phyloP scores from a whole-genome alignment of 2,329 filamentous ascomycete species.

The Blastomyces emzantsi region DNA sequence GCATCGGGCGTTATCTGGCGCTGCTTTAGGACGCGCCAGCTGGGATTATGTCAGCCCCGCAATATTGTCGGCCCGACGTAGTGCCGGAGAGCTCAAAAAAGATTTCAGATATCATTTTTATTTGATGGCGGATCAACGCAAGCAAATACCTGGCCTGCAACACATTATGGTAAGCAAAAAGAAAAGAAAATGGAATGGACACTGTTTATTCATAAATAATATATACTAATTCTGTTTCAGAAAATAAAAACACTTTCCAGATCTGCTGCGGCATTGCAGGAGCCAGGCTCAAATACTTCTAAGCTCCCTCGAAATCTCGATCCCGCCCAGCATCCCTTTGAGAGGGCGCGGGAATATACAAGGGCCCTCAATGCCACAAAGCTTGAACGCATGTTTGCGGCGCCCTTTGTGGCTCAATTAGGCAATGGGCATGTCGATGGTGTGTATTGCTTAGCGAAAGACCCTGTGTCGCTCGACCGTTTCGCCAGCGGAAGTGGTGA shows the following conservation, averaged over 20 bases:
- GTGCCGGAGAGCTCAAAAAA: conserved; percentile 3
- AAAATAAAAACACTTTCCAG: conserved; percentile 50
- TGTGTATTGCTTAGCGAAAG: conserved; percentile 71
- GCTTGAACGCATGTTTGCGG: conserved; percentile 82
- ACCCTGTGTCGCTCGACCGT: conserved; percentile 62
- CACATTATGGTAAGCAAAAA: conserved; percentile 16
- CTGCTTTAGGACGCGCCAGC: background rate
- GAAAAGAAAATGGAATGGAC: background rate
- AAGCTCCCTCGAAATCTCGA: conserved; percentile 53
- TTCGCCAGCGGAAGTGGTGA: conserved; percentile 83
- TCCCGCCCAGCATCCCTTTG: conserved; percentile 80
- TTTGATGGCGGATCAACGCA: background rate
- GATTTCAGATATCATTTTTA: background rate
- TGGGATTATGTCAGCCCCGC: background rate
- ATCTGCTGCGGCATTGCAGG: conserved; percentile 39
- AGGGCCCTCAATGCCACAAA: conserved; percentile 77
- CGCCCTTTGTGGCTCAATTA: conserved; percentile 76
- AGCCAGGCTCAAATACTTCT: conserved; percentile 38
- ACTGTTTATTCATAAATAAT: background rate
- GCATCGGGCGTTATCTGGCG: conserved; percentile 2
- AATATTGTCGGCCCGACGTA: background rate
- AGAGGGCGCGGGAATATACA: conserved; percentile 78
- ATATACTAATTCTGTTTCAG: conserved; percentile 18
- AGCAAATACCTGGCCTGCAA: conserved; percentile 8
- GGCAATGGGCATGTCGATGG: conserved; percentile 90